Percentiles rank a stretch among this genome's conserved stretches.
phyloP scores from a whole-genome alignment of 805 yeast genomes.

The Novakomyces olei region DNA sequence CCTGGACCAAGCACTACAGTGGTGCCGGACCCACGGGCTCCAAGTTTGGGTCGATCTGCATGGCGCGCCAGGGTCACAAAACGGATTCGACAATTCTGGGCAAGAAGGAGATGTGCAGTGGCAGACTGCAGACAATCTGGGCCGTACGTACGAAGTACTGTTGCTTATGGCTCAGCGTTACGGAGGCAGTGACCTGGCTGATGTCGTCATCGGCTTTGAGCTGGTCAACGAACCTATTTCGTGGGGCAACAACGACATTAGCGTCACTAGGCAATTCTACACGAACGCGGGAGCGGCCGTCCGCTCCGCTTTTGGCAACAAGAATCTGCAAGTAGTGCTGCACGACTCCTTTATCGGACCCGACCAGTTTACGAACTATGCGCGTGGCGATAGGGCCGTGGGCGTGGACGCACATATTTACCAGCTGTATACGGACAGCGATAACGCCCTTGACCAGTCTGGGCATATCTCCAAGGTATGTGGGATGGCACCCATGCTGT shows the following conservation, averaged over 20 bases:
- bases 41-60: slow-evolving; percentile 83
- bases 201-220: slow-evolving; percentile 66
- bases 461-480: too few species aligned
- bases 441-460: too few species aligned
- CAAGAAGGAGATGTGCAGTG: slow-evolving; percentile 39
- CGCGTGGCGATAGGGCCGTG: slow-evolving; percentile 44
- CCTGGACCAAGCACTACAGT: slow-evolving; percentile 51
- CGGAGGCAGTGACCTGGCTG: slow-evolving; percentile 36
- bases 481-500: too few species aligned
- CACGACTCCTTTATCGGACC: slow-evolving; percentile 19
- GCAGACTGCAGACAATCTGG: slow-evolving; percentile 29
- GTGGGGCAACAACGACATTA: slow-evolving; percentile 25
- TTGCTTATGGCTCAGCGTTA: slow-evolving; percentile 36
- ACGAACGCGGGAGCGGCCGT: slow-evolving; percentile 39
- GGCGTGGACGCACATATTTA: slow-evolving; percentile 77
- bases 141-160: slow-evolving; percentile 34
- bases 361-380: slow-evolving; percentile 16
- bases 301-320: slow-evolving; percentile 21
- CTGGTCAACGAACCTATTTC: slow-evolving; percentile 68
- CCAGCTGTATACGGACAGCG: slow-evolving; percentile 47
- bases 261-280: slow-evolving; percentile 36
- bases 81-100: slow-evolving; percentile 91
- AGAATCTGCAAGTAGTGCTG: slow-evolving; percentile 34
- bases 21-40: slow-evolving; percentile 42
- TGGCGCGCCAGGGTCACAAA: slow-evolving; percentile 94